Conservation (phyloP, 2,329 filamentous ascomycete genomes). For the Colletotrichum falcatum region DNA sequence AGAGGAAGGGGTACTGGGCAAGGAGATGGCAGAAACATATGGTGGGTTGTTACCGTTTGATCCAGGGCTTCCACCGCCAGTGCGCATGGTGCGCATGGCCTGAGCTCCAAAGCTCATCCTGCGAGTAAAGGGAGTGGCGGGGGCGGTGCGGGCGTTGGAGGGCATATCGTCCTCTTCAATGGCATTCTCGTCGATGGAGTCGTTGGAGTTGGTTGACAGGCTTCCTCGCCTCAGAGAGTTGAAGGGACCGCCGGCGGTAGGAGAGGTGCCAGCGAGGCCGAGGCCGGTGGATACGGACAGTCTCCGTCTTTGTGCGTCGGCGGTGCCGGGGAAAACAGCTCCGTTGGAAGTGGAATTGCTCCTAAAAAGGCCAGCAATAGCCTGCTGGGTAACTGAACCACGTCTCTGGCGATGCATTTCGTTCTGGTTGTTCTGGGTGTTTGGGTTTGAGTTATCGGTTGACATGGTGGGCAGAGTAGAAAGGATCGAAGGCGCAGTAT, state of each 20-base stretch:
- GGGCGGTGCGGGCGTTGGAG: constrained; percentile 65
- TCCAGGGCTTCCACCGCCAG: constrained; percentile 69
- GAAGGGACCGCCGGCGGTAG: constrained; percentile 65
- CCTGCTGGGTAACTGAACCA: constrained; percentile 68
- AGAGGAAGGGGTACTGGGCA: constrained; percentile 51
- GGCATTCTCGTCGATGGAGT: constrained; percentile 77
- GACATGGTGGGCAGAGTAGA: constrained; percentile 36
- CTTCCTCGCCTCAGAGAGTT: constrained; percentile 71
- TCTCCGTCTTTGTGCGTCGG: constrained; percentile 72
- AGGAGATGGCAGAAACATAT: constrained; percentile 53
- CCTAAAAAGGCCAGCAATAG: constrained; percentile 70
- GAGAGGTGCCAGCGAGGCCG: constrained; percentile 78
- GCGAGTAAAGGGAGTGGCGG: constrained; percentile 81
- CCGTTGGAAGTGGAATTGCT: constrained; percentile 63
- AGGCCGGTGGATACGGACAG: constrained; percentile 82
- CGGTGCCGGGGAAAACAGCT: constrained; percentile 58
- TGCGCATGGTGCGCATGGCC: constrained; percentile 77
- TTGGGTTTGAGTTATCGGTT: constrained; percentile 30
- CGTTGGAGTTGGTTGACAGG: constrained; percentile 72
- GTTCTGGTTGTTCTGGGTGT: constrained; percentile 38
- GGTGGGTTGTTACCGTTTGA: constrained; percentile 67
- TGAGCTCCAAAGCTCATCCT: constrained; percentile 92
- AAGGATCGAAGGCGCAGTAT: constrained; percentile 19
- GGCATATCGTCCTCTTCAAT: constrained; percentile 75
- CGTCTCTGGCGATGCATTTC: constrained; percentile 57